A percentile compares a stretch with the other conserved stretches of the same genome.
Conservation (phyloP, 2,329 filamentous ascomycete species). For the Diaporthe vaccinii region DNA sequence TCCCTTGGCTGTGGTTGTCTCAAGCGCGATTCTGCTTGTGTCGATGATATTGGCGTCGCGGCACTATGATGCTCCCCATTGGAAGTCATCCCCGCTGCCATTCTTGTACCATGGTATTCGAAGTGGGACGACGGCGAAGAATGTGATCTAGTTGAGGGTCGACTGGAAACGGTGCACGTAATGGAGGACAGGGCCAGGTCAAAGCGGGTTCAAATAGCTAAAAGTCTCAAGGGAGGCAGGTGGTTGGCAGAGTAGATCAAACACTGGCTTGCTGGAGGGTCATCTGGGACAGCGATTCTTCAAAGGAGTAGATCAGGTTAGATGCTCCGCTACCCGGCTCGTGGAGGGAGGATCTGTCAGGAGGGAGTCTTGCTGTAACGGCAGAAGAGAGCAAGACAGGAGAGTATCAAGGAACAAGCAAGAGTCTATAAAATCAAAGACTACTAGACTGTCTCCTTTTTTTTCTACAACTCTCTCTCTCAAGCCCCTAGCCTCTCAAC, state of each 20-base stretch:
- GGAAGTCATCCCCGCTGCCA: constrained; percentile 7
- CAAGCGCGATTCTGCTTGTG: neutral
- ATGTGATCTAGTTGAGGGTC: neutral
- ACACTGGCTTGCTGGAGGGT: neutral
- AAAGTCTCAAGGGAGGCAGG: neutral
- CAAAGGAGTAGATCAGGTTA: neutral
- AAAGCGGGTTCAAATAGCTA: neutral
- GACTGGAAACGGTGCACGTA: neutral
- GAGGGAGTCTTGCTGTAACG: neutral
- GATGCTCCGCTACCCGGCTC: neutral
- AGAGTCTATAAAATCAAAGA: neutral
- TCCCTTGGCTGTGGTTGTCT: neutral
- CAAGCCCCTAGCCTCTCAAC: constrained; percentile 45
- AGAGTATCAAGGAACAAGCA: neutral
- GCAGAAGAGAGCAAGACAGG: neutral
- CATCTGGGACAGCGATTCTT: neutral
- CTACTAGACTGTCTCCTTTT: neutral
- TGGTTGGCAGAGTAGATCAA: neutral
- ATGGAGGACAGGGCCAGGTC: neutral
- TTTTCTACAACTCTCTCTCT: neutral
- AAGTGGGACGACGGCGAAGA: neutral
- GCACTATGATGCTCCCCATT: neutral
- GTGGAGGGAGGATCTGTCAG: neutral
- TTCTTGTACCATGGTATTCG: neutral
- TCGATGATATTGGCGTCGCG: neutral